These are phyloP conservation scores for Gloeophyllum trabeum DNA, from an alignment of 768 basidiomycete species.

Conservation along the genomic window DNA sequence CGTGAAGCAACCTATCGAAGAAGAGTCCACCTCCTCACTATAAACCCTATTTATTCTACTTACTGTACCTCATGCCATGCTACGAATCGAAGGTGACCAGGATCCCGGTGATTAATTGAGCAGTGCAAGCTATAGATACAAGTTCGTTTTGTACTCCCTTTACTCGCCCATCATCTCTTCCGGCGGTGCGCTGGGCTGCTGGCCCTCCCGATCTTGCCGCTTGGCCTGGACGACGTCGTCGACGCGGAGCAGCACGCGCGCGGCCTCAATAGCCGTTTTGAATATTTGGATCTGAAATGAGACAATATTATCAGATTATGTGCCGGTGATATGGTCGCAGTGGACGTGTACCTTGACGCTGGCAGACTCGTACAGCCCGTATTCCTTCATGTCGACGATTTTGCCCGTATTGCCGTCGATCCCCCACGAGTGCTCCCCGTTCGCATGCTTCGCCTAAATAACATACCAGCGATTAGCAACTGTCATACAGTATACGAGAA, in stretches of 20 bases:
- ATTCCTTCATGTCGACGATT: constrained; percentile 89
- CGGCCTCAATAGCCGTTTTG: constrained; percentile 96
- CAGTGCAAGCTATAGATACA: no score
- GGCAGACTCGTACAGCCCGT: constrained; percentile 91
- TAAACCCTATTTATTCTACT: no score
- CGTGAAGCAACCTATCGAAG: no score
- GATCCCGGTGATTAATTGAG: no score
- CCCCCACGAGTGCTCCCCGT: constrained; percentile 85
- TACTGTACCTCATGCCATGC: no score
- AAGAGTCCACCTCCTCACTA: no score
- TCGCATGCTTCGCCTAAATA: constrained; percentile 84
- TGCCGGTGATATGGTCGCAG: not conserved
- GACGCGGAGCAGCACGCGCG: constrained; percentile 83
- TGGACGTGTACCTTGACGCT: constrained; percentile 70
- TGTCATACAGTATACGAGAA: not conserved
- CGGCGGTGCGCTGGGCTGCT: constrained; percentile 31
- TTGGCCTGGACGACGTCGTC: constrained; percentile 92
- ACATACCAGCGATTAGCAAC: no score
- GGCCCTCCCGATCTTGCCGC: constrained; percentile 52
- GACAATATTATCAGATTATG: constrained; percentile 1
- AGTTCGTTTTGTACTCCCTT: no score
- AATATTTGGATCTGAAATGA: constrained; percentile 73
- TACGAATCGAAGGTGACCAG: no score
- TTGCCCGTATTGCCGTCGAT: constrained; percentile 95
- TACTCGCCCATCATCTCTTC: constrained; percentile 43